Conservation (phyloP, 2,329 filamentous ascomycete species). For the Paramyrothecium roridum region DNA sequence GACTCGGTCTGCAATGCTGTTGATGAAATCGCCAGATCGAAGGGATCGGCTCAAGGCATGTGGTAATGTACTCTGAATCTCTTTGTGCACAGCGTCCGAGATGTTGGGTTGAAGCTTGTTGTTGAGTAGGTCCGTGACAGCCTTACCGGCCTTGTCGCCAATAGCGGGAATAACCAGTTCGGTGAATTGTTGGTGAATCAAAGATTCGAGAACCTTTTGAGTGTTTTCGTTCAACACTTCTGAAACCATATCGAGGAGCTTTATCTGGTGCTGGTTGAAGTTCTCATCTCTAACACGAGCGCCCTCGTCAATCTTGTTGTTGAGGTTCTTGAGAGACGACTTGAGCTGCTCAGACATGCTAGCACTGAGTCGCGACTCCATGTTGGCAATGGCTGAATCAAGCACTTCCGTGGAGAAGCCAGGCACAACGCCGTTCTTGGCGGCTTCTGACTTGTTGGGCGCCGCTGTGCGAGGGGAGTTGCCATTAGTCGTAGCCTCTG, state of each 20-base stretch:
- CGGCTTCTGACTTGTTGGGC: conserved; percentile 25
- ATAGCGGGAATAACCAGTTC: conserved; percentile 73
- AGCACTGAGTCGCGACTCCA: conserved; percentile 48
- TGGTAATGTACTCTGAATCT: conserved; percentile 70
- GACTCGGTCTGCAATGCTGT: conserved; percentile 67
- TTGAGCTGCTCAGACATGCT: conserved; percentile 50
- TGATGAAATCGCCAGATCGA: conserved; percentile 70
- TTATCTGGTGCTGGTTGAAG: conserved; percentile 51
- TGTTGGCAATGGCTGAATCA: conserved; percentile 50
- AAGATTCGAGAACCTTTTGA: conserved; percentile 69
- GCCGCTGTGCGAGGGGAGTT: conserved; percentile 28
- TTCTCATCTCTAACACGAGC: conserved; percentile 46
- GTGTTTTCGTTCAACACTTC: conserved; percentile 61
- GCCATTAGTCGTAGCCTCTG: conserved; percentile 45
- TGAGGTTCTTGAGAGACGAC: conserved; percentile 57
- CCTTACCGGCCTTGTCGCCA: conserved; percentile 61
- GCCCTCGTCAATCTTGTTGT: conserved; percentile 65
- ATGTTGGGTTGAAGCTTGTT: conserved; percentile 65
- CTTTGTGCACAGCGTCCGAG: conserved; percentile 64
- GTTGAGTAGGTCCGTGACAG: conserved; percentile 69
- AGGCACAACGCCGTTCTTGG: conserved; percentile 25
- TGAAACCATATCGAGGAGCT: conserved; percentile 56
- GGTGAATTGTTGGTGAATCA: conserved; percentile 74
- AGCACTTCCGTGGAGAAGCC: conserved; percentile 43
- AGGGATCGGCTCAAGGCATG: conserved; percentile 52